A percentile compares a stretch with the other conserved stretches of the same genome.
These are phyloP conservation scores for Aspergillus sp. DNA, from an alignment of 2,329 filamentous ascomycete species.

Conservation along the genomic window DNA sequence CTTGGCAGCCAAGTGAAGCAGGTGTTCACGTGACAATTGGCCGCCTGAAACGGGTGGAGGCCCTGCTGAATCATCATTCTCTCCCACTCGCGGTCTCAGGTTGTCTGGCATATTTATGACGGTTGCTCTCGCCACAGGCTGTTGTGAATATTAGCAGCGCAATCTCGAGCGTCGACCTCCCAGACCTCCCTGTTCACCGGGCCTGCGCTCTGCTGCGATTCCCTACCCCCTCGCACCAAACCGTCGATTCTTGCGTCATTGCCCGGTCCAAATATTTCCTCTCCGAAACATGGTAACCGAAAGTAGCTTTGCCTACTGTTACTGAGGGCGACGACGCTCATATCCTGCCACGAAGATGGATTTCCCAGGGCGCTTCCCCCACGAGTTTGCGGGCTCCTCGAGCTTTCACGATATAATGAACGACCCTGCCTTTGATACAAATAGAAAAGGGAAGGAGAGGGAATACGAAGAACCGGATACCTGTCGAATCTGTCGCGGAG, in stretches of 20 bases:
- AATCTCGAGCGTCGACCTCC: neutral
- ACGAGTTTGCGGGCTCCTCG: conserved; percentile 19
- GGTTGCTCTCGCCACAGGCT: neutral
- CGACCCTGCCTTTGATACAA: conserved; percentile 52
- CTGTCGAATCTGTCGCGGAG: conserved; percentile 95
- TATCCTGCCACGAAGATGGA: conserved; percentile 26
- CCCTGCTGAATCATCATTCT: conserved; percentile 11
- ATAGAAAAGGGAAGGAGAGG: conserved; percentile 37
- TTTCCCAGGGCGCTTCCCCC: conserved; percentile 22
- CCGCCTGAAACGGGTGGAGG: neutral
- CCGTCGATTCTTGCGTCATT: conserved; percentile 4
- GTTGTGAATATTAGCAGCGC: neutral
- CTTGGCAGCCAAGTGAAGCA: neutral
- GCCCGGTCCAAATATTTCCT: neutral
- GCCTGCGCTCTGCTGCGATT: neutral
- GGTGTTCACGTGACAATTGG: neutral
- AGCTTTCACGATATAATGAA: conserved; percentile 56
- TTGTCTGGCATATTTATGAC: neutral
- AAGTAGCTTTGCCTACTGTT: conserved; percentile 11
- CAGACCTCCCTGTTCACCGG: neutral
- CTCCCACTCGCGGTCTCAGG: neutral
- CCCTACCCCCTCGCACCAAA: neutral
- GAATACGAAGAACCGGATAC: conserved; percentile 66
- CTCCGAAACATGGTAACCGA: conserved; percentile 25
- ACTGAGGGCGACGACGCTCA: conserved; percentile 19